Conservation (phyloP, 179 eudicot species). For the Nepenthes alata region DNA sequence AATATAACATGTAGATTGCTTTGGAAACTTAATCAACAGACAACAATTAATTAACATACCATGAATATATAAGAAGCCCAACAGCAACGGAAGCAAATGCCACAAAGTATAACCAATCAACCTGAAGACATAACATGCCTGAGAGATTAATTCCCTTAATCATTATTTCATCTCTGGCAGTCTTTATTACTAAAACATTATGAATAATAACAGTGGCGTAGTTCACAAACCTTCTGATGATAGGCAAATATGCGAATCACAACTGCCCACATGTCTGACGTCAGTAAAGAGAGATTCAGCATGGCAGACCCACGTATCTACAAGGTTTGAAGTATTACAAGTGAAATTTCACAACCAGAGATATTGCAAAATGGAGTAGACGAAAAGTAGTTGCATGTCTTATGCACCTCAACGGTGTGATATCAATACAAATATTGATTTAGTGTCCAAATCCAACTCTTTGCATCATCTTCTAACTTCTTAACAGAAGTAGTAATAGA, state of each 20-base stretch:
- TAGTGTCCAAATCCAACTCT: too few species aligned
- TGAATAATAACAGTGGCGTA: neutral
- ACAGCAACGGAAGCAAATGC: conserved; percentile 59
- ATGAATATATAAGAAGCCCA: conserved; percentile 66
- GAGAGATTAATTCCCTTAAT: conserved; percentile 3
- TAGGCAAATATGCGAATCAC: conserved; percentile 71
- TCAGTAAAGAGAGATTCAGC: conserved; percentile 68
- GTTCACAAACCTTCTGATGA: conserved; percentile 47
- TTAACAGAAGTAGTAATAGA: too few species aligned
- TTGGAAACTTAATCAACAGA: neutral
- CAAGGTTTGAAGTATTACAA: conserved; percentile 2
- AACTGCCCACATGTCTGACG: conserved; percentile 91
- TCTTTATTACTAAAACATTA: neutral
- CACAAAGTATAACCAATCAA: conserved; percentile 77
- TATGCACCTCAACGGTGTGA: neutral
- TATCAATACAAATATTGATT: too few species aligned
- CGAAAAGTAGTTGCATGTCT: neutral
- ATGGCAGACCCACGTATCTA: conserved; percentile 78
- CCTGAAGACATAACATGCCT: conserved; percentile 31
- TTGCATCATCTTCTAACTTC: too few species aligned
- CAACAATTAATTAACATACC: conserved; percentile 25
- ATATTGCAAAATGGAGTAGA: neutral
- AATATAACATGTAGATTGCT: neutral
- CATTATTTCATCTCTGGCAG: neutral
- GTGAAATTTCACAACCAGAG: conserved; percentile 1